phyloP scores from a whole-genome alignment of 2,329 filamentous ascomycete genomes.

The Drechslera avenae region DNA sequence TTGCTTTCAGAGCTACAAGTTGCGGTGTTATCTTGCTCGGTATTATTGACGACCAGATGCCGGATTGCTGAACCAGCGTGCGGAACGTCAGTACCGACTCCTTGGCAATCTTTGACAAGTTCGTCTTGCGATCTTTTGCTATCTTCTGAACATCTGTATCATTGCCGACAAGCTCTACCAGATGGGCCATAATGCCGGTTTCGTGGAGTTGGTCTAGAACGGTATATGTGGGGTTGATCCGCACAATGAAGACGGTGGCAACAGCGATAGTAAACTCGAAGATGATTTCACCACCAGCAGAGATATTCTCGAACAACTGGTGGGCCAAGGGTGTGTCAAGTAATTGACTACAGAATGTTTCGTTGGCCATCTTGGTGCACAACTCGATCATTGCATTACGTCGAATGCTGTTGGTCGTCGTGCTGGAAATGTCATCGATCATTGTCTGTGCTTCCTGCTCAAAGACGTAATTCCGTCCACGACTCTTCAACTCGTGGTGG shows the following conservation, averaged over 20 bases:
- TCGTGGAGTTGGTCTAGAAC: slow-evolving; percentile 62
- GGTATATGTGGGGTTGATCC: slow-evolving; percentile 64
- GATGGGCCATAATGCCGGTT: slow-evolving; percentile 60
- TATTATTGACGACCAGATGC: slow-evolving; percentile 64
- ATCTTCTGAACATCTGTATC: slow-evolving; percentile 63
- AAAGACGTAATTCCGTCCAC: slow-evolving; percentile 63
- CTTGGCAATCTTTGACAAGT: slow-evolving; percentile 70
- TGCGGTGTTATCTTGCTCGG: slow-evolving; percentile 65
- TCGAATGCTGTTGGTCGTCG: slow-evolving; percentile 49
- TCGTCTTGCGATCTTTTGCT: slow-evolving; percentile 68
- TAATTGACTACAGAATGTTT: slow-evolving; percentile 71
- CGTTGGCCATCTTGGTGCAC: slow-evolving; percentile 60
- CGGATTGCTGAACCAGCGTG: slow-evolving; percentile 56
- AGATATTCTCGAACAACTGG: slow-evolving; percentile 67
- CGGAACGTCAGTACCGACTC: slow-evolving; percentile 62
- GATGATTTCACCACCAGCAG: slow-evolving; percentile 49
- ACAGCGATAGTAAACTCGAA: slow-evolving; percentile 68
- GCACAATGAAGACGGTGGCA: slow-evolving; percentile 66
- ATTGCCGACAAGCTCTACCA: slow-evolving; percentile 61
- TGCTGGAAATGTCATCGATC: slow-evolving; percentile 63
- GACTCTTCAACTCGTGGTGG: slow-evolving; percentile 66
- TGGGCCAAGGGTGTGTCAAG: slow-evolving; percentile 74
- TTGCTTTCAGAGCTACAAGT: slow-evolving; percentile 65
- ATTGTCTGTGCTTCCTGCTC: slow-evolving; percentile 60
- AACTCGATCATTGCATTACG: slow-evolving; percentile 62